Conservation (phyloP, 352 stramenopile species). For the Pythium coloratum region DNA sequence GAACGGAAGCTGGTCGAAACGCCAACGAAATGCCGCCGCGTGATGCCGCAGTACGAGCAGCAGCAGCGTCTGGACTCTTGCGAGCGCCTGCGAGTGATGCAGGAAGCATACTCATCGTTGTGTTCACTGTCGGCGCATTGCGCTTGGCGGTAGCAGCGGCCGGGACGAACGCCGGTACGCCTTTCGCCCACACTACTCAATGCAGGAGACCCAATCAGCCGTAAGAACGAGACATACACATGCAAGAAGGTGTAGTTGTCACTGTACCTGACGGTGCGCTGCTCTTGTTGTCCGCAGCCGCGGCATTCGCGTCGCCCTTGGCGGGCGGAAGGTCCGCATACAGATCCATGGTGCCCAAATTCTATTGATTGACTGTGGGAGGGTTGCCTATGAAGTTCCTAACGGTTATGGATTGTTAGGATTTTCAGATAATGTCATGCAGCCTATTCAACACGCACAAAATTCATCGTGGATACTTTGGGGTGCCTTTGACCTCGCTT, state of each 20-base stretch:
- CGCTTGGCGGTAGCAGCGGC: background rate
- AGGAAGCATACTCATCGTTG: conserved; percentile 48
- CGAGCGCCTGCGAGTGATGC: conserved; percentile 39
- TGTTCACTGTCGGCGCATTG: conserved; percentile 19
- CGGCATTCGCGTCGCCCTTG: conserved; percentile 51
- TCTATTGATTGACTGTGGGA: background rate
- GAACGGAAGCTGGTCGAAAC: conserved; percentile 62
- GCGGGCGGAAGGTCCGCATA: conserved; percentile 76
- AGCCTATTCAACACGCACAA: background rate
- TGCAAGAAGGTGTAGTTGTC: background rate
- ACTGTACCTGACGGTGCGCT: conserved; percentile 29
- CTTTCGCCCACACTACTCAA: conserved; percentile 49
- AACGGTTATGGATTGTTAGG: background rate
- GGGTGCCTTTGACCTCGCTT: background rate
- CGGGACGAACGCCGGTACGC: conserved; percentile 17
- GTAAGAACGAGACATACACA: background rate
- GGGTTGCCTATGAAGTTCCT: background rate
- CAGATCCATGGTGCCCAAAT: conserved; percentile 53
- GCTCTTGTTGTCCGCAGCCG: conserved; percentile 51
- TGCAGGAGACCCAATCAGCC: background rate
- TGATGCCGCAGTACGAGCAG: conserved; percentile 1
- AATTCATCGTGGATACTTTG: conserved; percentile 2
- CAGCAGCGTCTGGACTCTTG: conserved; percentile 37
- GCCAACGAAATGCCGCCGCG: conserved; percentile 40
- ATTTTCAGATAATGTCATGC: background rate